phyloP scores from a whole-genome alignment of 257 asterid species.

The Solanum pimpinellifolium region DNA sequence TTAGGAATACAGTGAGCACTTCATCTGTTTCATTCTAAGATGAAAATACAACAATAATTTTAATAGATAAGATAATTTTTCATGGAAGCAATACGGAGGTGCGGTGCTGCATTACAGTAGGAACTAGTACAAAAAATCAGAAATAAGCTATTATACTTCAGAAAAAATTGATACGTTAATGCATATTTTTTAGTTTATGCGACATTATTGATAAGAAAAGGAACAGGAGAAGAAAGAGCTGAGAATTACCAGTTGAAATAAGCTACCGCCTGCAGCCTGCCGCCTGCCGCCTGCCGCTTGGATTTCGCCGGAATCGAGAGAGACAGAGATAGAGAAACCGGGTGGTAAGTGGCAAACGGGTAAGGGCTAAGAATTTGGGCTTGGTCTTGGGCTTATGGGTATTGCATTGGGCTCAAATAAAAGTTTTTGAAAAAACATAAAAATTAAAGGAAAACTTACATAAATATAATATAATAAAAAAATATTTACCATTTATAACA shows the following conservation, averaged over 20 bases:
- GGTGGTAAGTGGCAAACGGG: background rate
- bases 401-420: background rate
- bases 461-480: too few relatives aligned
- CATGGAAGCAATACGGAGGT: background rate
- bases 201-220: background rate
- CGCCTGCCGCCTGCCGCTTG: slow-evolving; percentile 8
- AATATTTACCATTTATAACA: too few relatives aligned
- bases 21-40: background rate
- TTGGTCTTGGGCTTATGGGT: background rate
- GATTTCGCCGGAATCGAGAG: background rate
- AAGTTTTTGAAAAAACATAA: too few relatives aligned
- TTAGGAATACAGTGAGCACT: background rate
- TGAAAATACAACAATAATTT: background rate
- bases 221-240: background rate
- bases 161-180: background rate
- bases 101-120: background rate
- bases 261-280: slow-evolving; percentile 30
- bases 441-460: too few relatives aligned
- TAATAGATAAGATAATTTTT: background rate
- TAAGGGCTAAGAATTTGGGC: background rate
- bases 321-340: background rate
- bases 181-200: background rate
- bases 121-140: background rate
- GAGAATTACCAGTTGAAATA: slow-evolving; percentile 21
- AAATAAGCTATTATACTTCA: background rate